These are phyloP conservation scores for Kwoniella newhampshirensis DNA, from an alignment of 768 basidiomycete genomes.

Conservation along the genomic window DNA sequence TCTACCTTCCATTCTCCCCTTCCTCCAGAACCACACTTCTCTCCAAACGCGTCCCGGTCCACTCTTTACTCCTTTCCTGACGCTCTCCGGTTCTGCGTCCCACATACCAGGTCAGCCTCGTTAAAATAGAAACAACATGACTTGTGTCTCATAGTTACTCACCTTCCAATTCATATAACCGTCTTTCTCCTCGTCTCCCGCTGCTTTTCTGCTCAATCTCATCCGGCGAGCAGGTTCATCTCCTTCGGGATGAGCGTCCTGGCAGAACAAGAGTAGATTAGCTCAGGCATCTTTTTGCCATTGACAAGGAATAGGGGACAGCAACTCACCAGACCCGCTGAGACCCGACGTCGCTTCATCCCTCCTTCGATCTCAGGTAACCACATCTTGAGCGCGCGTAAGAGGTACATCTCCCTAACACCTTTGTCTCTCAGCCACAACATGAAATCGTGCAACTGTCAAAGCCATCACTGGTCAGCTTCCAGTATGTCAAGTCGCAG, in stretches of 20 bases:
- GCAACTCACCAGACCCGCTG: constrained; percentile 29
- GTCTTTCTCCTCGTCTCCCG: constrained; percentile 31
- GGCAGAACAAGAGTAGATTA: constrained; percentile 57
- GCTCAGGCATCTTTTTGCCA: constrained; percentile 65
- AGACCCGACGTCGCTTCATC: constrained; percentile 35
- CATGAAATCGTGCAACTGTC: constrained; percentile 75
- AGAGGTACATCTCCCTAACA: constrained; percentile 74
- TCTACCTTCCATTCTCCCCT: too few relatives aligned
- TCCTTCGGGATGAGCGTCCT: constrained; percentile 40
- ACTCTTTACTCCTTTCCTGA: not conserved
- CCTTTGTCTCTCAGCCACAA: constrained; percentile 93
- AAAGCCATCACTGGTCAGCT: too few relatives aligned
- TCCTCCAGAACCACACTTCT: too few relatives aligned
- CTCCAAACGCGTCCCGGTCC: too few relatives aligned
- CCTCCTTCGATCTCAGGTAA: constrained; percentile 40
- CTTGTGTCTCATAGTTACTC: constrained; percentile 22
- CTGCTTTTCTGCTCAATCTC: constrained; percentile 28
- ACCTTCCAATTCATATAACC: constrained; percentile 43
- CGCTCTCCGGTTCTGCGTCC: constrained; percentile 4
- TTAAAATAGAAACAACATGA: not conserved
- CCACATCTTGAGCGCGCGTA: constrained; percentile 64
- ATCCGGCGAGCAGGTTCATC: constrained; percentile 13
- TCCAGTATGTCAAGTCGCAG: not conserved
- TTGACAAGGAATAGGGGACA: constrained; percentile 58
- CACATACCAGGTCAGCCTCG: too few relatives aligned